Evolutionary conservation across 1,284 basidiomycete genomes (phyloP).

Genomic region (Phlebopus sp.): DNA sequence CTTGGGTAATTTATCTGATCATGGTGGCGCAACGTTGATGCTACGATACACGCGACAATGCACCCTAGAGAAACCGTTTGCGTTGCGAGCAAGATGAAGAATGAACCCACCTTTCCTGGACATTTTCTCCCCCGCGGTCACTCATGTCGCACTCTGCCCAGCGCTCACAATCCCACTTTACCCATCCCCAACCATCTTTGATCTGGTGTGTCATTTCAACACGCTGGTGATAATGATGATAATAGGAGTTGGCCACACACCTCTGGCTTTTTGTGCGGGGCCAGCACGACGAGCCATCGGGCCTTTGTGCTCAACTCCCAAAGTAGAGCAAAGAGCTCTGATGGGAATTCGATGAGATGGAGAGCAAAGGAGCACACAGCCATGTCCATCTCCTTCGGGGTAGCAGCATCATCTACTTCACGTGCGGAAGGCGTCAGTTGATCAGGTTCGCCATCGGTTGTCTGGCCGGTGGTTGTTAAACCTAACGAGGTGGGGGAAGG

Average conservation of each 20-base stretch:
- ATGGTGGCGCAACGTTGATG: slow-evolving; percentile 10
- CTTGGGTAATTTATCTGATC: background rate
- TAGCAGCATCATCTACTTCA: slow-evolving; percentile 9
- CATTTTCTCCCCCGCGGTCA: slow-evolving; percentile 44
- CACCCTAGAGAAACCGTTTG: slow-evolving; percentile 18
- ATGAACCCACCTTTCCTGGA: slow-evolving; percentile 51
- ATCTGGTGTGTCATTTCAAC: slow-evolving; percentile 40
- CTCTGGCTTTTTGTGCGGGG: slow-evolving; percentile 76
- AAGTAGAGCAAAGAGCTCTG: slow-evolving; percentile 62
- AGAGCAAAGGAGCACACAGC: slow-evolving; percentile 71
- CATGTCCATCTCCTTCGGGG: slow-evolving; percentile 45
- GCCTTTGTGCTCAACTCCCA: slow-evolving; percentile 61
- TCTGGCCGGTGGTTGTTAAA: slow-evolving; percentile 10
- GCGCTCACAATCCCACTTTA: slow-evolving; percentile 58
- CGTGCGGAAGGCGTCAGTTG: background rate
- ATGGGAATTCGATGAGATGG: slow-evolving; percentile 61
- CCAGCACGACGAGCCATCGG: slow-evolving; percentile 63
- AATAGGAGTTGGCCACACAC: slow-evolving; percentile 32
- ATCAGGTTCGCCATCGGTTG: background rate
- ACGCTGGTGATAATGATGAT: background rate
- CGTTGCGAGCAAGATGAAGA: background rate
- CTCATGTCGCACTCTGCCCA: slow-evolving; percentile 49
- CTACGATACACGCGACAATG: slow-evolving; percentile 32
- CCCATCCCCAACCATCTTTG: slow-evolving; percentile 74
- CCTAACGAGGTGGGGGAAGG: slow-evolving; percentile 32